phyloP scores from a whole-genome alignment of 208 protist species.

The Acanthamoeba culbertsoni region DNA sequence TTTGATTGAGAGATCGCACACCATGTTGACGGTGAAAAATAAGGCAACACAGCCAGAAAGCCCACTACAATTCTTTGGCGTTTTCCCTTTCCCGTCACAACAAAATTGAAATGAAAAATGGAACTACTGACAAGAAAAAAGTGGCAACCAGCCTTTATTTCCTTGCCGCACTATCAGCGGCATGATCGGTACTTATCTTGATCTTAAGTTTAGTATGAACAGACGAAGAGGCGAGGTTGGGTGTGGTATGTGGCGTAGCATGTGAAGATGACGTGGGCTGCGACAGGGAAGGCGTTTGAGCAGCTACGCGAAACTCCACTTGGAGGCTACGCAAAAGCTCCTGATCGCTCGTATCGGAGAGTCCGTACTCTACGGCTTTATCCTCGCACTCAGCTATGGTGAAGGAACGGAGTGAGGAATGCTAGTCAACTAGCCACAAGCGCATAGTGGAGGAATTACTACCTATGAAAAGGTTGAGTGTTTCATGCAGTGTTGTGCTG shows the following conservation, averaged over 20 bases:
- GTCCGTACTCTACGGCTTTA: background rate
- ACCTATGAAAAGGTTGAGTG: slow-evolving; percentile 14
- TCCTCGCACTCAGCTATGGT: background rate
- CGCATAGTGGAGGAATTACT: background rate
- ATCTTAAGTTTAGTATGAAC: background rate
- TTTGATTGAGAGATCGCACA: too few species aligned
- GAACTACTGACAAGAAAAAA: too few species aligned
- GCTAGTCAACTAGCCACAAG: background rate
- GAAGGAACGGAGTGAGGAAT: background rate
- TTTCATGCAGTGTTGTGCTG: background rate
- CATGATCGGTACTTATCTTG: background rate
- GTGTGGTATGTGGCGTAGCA: background rate
- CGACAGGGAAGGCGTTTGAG: background rate
- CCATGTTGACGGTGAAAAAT: too few species aligned
- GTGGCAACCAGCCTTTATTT: too few species aligned
- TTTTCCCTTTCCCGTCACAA: too few species aligned
- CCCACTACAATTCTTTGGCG: too few species aligned
- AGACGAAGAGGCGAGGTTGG: background rate
- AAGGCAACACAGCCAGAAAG: too few species aligned
- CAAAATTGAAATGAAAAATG: too few species aligned
- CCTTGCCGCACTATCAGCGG: background rate
- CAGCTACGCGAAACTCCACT: background rate
- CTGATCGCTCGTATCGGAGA: background rate
- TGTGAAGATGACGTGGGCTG: background rate
- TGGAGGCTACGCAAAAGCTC: background rate